These are phyloP conservation scores for Biscogniauxia sp. DNA, from an alignment of 2,329 filamentous ascomycete species.

Conservation along the genomic window DNA sequence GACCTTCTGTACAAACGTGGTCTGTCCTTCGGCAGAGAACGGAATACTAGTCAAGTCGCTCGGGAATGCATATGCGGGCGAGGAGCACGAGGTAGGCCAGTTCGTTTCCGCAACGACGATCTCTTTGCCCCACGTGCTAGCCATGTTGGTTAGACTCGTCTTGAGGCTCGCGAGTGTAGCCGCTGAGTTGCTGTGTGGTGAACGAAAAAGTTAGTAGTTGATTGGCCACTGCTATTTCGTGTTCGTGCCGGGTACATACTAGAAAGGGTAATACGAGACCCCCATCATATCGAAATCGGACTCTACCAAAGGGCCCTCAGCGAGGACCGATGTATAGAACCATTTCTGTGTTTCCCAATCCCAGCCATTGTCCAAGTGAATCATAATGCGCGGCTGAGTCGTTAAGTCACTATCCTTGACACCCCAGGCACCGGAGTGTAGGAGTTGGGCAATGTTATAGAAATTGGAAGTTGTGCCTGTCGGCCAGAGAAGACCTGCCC, in stretches of 20 bases:
- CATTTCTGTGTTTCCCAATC: slow-evolving; percentile 63
- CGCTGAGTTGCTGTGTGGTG: slow-evolving; percentile 37
- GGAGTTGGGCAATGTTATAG: slow-evolving; percentile 60
- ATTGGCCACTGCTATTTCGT: neutral
- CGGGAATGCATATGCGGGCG: slow-evolving; percentile 57
- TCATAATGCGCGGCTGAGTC: slow-evolving; percentile 65
- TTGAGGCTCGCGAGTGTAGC: slow-evolving; percentile 60
- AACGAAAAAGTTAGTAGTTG: slow-evolving; percentile 4
- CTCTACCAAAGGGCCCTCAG: slow-evolving; percentile 45
- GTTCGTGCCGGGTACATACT: slow-evolving; percentile 33
- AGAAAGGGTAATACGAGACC: slow-evolving; percentile 73
- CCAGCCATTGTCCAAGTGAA: slow-evolving; percentile 76
- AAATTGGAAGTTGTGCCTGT: slow-evolving; percentile 54
- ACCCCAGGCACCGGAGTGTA: slow-evolving; percentile 62
- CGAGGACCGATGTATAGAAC: slow-evolving; percentile 61
- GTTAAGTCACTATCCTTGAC: slow-evolving; percentile 61
- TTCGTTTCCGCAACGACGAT: slow-evolving; percentile 69
- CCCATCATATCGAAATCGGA: slow-evolving; percentile 70
- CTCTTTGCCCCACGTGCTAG: slow-evolving; percentile 60
- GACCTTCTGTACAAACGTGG: slow-evolving; percentile 58
- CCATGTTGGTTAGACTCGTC: slow-evolving; percentile 56
- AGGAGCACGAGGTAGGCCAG: slow-evolving; percentile 65
- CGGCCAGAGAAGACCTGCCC: slow-evolving; percentile 64
- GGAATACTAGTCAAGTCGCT: slow-evolving; percentile 58
- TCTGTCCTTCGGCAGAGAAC: slow-evolving; percentile 62